A percentile compares a stretch with the other conserved stretches of the same genome.
These are phyloP conservation scores for Suhomyces bribrorum DNA, from an alignment of 1,139 yeast species.

Conservation along the genomic window DNA sequence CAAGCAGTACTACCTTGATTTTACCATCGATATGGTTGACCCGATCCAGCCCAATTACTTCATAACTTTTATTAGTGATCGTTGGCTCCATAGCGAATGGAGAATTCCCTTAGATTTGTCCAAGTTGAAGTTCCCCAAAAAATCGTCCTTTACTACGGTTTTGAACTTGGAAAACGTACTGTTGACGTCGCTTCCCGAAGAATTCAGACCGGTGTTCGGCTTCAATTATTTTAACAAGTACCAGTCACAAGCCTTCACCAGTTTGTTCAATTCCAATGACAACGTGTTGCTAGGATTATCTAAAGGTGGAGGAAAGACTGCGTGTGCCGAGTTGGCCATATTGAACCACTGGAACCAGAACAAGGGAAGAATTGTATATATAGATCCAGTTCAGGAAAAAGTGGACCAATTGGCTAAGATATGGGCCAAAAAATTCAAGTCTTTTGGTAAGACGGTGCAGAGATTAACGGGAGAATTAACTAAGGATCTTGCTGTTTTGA, in stretches of 20 bases:
- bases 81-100: constrained; percentile 79
- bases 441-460: constrained; percentile 48
- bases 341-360: constrained; percentile 68
- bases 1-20: constrained; percentile 60
- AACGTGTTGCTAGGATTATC: constrained; percentile 68
- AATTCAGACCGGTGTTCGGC: constrained; percentile 46
- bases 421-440: constrained; percentile 55
- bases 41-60: constrained; percentile 78
- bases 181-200: constrained; percentile 48
- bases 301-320: constrained; percentile 76
- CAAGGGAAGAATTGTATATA: constrained; percentile 60
- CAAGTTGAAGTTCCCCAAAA: constrained; percentile 62
- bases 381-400: constrained; percentile 60
- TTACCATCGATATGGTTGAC: constrained; percentile 60
- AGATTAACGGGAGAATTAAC: constrained; percentile 65
- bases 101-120: constrained; percentile 62
- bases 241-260: constrained; percentile 69
- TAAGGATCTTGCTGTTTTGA: constrained; percentile 55
- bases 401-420: constrained; percentile 45
- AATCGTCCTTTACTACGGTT: constrained; percentile 61
- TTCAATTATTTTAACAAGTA: constrained; percentile 62
- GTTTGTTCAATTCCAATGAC: constrained; percentile 59
- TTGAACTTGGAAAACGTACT: constrained; percentile 53
- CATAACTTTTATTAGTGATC: constrained; percentile 71
- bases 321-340: constrained; percentile 71